Evolutionary conservation across 305 asterid genomes (phyloP).

Genomic region (Fraxinus baroniana): DNA sequence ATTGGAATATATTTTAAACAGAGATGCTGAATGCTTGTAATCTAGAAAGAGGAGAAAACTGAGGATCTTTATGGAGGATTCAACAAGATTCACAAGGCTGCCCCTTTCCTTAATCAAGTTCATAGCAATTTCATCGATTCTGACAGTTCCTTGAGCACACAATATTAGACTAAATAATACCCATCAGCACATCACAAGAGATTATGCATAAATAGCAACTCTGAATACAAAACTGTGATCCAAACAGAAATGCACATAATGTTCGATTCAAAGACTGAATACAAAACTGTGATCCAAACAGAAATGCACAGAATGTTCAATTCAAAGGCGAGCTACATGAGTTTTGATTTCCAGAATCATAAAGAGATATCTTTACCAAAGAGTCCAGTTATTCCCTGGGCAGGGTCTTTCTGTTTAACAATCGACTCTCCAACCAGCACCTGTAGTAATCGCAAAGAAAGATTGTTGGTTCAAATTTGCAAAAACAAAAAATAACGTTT

Average conservation of each 20-base stretch:
- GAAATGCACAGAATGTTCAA: not conserved
- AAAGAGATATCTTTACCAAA: too few relatives aligned
- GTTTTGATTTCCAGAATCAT: too few relatives aligned
- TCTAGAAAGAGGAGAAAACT: not conserved
- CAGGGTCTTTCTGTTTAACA: slow-evolving; percentile 79
- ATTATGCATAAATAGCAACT: not conserved
- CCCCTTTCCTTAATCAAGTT: not conserved
- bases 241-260: not conserved
- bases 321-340: too few relatives aligned
- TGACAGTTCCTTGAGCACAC: not conserved
- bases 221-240: not conserved
- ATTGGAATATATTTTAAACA: not conserved
- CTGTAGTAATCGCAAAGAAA: slow-evolving; percentile 36
- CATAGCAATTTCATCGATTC: not conserved
- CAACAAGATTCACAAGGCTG: not conserved
- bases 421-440: slow-evolving; percentile 92
- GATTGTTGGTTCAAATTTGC: not conserved
- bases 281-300: not conserved
- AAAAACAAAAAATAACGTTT: not conserved
- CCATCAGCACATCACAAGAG: not conserved
- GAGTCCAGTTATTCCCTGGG: slow-evolving; percentile 13
- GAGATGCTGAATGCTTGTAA: not conserved
- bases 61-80: not conserved
- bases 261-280: not conserved
- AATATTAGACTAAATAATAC: not conserved